Evolutionary conservation across 306 rosid genomes (phyloP), one percentile per base, ranked within the genome.

Genomic region (Castanopsis chinensis): DNA sequence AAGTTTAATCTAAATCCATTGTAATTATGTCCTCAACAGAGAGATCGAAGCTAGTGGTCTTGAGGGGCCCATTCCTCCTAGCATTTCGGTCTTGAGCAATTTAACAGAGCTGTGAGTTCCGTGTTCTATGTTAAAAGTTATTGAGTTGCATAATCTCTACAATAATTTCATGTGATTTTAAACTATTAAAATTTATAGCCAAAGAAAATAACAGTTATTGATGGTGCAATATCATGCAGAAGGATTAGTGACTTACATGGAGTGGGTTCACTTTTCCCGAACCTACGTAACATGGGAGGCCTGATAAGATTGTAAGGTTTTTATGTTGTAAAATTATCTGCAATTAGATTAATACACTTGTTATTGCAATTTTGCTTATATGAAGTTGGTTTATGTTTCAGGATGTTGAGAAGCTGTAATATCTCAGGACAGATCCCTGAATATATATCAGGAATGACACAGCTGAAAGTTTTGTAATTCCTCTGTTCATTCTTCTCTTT

Each of bases 41-140:
- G 86, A 78, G 59, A 82, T 82, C n/a, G 59, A 78, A 57, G 86
- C 76, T 14, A 82, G 82, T 67, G 86, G 86, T 57, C 21, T 82
- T 52, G 27, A 78, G 58, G 82, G 86, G 6, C 79, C 79, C 2
- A 78, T 82, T 51, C 86, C 86, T 1, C 18, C 78, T 13, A 82
- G 30, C 67, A 67, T 82, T 65, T 82, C 82, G 23, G 58, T 6
- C 23, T 51, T 78, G 65, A 6, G 20, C 25, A 45, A 73, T 21
- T 78, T 82, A 59, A 56, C 67, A 3, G 58, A 57, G 10, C 68
- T 78, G 86, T 82, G 71, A 82, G 86, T 82, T 57, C 45, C 20
- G n/a, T 28, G 8, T 56, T 56, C 72, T 20, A 76, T 57, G 7
- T 27, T 23, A 45, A 20, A 20, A 6, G 4, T 69, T 69, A 11